Conservation (phyloP, 345 rosid species). For the Boechera divaricarpa region DNA sequence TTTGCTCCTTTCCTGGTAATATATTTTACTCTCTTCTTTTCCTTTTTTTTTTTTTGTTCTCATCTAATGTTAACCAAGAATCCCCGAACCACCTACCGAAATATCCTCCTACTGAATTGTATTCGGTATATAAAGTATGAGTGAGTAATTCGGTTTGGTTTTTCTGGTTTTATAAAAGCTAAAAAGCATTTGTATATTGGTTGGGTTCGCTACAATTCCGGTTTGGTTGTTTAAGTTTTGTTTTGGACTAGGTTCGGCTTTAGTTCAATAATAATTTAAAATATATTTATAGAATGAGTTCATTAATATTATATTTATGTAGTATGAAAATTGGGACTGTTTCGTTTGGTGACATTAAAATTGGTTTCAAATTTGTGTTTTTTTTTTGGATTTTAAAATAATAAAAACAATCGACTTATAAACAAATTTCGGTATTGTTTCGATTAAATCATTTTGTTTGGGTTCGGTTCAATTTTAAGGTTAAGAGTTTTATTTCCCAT, state of each 20-base stretch:
- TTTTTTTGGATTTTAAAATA: not conserved
- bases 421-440: not conserved
- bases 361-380: not conserved
- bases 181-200: not conserved
- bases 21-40: not conserved
- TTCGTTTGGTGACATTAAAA: not conserved
- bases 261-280: not conserved
- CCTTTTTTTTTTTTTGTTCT: not conserved
- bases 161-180: not conserved
- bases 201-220: not conserved
- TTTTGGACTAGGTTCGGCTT: not conserved
- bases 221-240: not conserved
- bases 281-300: not conserved
- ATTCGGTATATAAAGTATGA: not conserved
- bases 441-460: not conserved
- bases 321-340: not conserved
- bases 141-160: not conserved
- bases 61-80: not conserved
- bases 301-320: not conserved
- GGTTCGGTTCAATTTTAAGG: not conserved
- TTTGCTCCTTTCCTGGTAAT: constrained; percentile 69
- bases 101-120: not conserved
- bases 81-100: not conserved
- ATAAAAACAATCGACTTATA: not conserved
- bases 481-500: not conserved